Evolutionary conservation across 2,329 filamentous ascomycete genomes (phyloP).

Genomic region (Colletotrichum brevisporum): DNA sequence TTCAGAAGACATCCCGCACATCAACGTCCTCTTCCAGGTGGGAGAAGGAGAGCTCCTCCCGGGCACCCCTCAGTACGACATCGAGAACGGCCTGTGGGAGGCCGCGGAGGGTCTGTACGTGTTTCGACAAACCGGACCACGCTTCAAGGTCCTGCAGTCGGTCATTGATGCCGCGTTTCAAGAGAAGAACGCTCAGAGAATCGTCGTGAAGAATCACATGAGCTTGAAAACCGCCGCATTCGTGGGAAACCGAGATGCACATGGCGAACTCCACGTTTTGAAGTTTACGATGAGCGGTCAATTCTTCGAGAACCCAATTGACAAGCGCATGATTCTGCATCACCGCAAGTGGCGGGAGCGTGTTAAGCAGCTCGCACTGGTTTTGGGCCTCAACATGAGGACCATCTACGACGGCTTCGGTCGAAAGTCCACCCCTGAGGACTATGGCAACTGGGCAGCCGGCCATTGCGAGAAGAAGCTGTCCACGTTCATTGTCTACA

Average conservation of each 20-base stretch:
- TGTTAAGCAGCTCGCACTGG: slow-evolving; percentile 47
- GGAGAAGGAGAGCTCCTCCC: neutral
- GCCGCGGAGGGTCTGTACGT: neutral
- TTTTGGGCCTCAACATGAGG: slow-evolving; percentile 49
- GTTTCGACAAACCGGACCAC: fast-evolving
- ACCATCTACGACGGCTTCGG: slow-evolving; percentile 47
- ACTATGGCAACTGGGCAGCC: slow-evolving; percentile 43
- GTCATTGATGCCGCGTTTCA: neutral
- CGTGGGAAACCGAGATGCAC: neutral
- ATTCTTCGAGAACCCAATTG: neutral
- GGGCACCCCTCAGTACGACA: neutral
- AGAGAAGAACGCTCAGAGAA: fast-evolving
- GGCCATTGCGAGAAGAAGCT: slow-evolving; percentile 59
- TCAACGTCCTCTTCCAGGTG: slow-evolving; percentile 5
- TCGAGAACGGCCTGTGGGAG: neutral
- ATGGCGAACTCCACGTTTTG: fast-evolving
- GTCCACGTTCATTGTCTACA: slow-evolving; percentile 49
- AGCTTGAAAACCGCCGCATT: slow-evolving; percentile 6
- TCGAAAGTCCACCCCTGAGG: neutral
- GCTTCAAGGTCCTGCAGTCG: neutral
- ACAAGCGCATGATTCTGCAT: slow-evolving; percentile 44
- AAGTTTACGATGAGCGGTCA: neutral
- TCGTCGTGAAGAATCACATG: neutral
- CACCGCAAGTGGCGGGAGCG: slow-evolving; percentile 47
- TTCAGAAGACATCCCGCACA: neutral